Evolutionary conservation across 1,139 yeast genomes (phyloP), one percentile per base, ranked within the genome.

Genomic region (Blastobotrys buckinghamii): DNA sequence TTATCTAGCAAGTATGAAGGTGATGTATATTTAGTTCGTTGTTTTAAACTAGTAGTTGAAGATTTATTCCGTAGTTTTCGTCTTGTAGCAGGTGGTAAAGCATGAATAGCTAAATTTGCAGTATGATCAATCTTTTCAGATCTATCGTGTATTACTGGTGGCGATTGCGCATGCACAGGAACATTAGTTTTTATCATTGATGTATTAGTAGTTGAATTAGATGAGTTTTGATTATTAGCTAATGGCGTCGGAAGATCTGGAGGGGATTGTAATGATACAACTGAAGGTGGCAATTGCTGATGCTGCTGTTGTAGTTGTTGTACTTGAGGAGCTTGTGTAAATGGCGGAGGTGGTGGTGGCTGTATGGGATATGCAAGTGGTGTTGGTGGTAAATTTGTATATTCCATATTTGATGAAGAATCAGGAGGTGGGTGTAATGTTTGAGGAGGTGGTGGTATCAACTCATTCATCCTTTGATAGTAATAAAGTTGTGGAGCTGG

Each of bases 1-100:
- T 50, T 46, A 30, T 50, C 53, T 5, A 50, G 43, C 2, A 50
- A 37, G 19, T 50, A 50, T n/a, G 52, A 50, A 15, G 52, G 52
- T 8, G 52, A 50, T 13, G 46, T 39, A 38, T 37, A 37, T 36
- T 45, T 45, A 15, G 44, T 32, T n/a, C 51, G 42, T 27, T 37
- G 46, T 33, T 38, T 43, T 13, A 36, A 42, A 19, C 39, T 44
- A 29, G 41, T 34, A 9, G 44, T 41, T 13, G 45, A 46, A 8
- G 38, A 33, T 19, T 45, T 45, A 35, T 36, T 16, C 10, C 44
- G 35, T 26, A 41, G 24, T 16, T 32, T 39, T 12, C 49, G 15
- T 16, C 41, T 6, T 16, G 41, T 38, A 22, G 41, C 41, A 12
- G 41, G 30, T 13, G 41, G 41, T 38, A 24, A 20, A 24, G 29